Base-by-base conservation (phyloP, 371 early-diverging fungal genomes). In the Mortierella sp. region DNA sequence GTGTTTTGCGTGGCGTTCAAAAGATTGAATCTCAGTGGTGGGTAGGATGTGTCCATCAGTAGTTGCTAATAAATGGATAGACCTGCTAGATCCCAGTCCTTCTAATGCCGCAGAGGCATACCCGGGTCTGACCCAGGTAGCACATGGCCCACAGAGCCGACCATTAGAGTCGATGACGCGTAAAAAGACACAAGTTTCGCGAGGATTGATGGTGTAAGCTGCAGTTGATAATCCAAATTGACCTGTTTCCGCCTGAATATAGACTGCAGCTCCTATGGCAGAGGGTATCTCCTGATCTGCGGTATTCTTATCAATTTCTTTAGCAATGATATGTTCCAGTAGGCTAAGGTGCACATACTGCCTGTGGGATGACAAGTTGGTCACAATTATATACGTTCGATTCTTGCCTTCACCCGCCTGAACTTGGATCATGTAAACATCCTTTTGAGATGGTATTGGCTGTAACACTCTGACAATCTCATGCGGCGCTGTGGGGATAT, bases 341-440 rank as follows among this genome's bases (percentile, higher is more conserved):
- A 28, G 26, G 26, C 63, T 69, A 34, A 88, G 66, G 64, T 84
- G 83, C 6, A 88, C 64, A 0, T 66, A 82, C 29, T 88, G 86
- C 1, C 79, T 83, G 17, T 83, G 83, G 10, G 77, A 75, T 2
- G 86, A 81, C 42, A 90, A 61, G 64, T 90, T 90, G 26, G 85
- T 70, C 35, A 73, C 83, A 0, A 87, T 85, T 3, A 87, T 83
- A 63, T 83, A 88, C 22, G 70, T 75, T 0, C 82, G 66, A 9
- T 64, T 49, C 9, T 40, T 31, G 6, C 58, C 37, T 22, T 76
- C 66, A 26, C 74, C 43, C 7, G 79, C 84, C 7, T 58, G 34
- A 59, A 84, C 86, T 9, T 83, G 79, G 29, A 89, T 70, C 37
- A 82, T 40, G 65, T 86, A 90, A 7, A 89, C 76, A 19, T 87